phyloP scores from a whole-genome alignment of 2,329 filamentous ascomycete genomes.

The Endoconidiophora laricicola region DNA sequence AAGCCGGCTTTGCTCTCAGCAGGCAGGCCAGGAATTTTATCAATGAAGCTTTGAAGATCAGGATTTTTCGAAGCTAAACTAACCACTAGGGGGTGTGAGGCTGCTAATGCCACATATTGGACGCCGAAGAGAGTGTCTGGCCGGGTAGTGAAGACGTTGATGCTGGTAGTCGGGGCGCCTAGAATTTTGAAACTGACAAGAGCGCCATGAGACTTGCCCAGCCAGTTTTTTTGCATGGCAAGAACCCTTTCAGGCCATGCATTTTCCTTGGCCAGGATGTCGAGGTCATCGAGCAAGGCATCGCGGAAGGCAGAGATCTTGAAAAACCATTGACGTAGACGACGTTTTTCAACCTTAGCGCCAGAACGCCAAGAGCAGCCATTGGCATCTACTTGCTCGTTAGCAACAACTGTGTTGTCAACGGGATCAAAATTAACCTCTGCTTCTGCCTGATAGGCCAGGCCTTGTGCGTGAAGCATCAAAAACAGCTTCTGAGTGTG shows the following conservation, averaged over 20 bases:
- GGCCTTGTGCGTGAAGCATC: constrained; percentile 52
- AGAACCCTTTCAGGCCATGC: constrained; percentile 73
- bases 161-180: constrained; percentile 25
- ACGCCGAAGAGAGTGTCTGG: constrained; percentile 78
- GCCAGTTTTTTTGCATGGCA: constrained; percentile 74
- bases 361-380: constrained; percentile 79
- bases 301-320: constrained; percentile 68
- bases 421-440: constrained; percentile 83
- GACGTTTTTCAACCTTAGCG: constrained; percentile 63
- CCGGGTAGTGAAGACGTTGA: constrained; percentile 70
- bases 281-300: constrained; percentile 52
- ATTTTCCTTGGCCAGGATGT: constrained; percentile 42
- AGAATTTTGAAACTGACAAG: constrained; percentile 53
- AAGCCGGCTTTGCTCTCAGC: constrained; percentile 50
- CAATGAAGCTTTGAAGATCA: constrained; percentile 50
- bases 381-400: constrained; percentile 81
- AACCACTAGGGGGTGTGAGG: constrained; percentile 53
- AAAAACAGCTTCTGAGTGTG: constrained; percentile 80
- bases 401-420: constrained; percentile 77
- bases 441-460: constrained; percentile 71
- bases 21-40: constrained; percentile 39
- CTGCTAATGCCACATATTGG: constrained; percentile 66
- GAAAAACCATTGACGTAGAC: constrained; percentile 79
- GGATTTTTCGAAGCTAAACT: constrained; percentile 41
- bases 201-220: constrained; percentile 62